phyloP scores from a whole-genome alignment of 805 yeast species.

The Candida broadrunensis region DNA sequence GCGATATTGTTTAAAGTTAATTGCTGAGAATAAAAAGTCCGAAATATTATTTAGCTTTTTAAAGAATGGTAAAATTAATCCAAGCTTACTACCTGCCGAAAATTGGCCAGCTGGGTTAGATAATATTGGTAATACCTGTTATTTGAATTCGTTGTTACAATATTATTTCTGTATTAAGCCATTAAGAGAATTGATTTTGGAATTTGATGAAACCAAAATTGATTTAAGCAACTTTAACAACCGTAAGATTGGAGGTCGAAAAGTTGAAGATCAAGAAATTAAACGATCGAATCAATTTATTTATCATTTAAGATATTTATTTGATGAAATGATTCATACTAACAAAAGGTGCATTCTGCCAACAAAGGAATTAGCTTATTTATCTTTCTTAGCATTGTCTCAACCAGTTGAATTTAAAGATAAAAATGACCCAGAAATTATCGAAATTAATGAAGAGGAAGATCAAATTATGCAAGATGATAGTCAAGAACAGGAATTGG shows the following conservation, averaged over 20 bases:
- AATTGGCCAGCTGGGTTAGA: conserved; percentile 89
- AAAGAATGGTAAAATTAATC: conserved; percentile 59
- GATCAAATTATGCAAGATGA: conserved; percentile 4
- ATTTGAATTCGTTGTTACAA: conserved; percentile 84
- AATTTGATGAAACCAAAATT: conserved; percentile 42
- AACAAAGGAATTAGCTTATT: conserved; percentile 75
- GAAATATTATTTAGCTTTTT: conserved; percentile 55
- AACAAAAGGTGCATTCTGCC: conserved; percentile 71
- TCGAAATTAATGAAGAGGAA: conserved; percentile 16
- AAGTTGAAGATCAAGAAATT: conserved; percentile 74
- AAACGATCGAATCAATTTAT: conserved; percentile 81
- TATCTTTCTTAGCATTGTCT: conserved; percentile 76
- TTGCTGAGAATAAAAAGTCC: conserved; percentile 56
- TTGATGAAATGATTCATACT: conserved; percentile 65
- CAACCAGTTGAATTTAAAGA: conserved; percentile 60
- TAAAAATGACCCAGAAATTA: background rate
- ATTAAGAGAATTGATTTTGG: conserved; percentile 60
- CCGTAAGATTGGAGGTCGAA: conserved; percentile 80
- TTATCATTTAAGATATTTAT: conserved; percentile 66
- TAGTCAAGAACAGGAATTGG: conserved; percentile 6
- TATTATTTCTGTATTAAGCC: conserved; percentile 87
- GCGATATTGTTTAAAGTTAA: conserved; percentile 53
- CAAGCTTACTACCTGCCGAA: conserved; percentile 53
- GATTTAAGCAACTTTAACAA: conserved; percentile 4
- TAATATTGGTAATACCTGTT: conserved; percentile 95